These are phyloP conservation scores for Myxozyma geophila DNA, from an alignment of 805 yeast species.

Conservation along the genomic window DNA sequence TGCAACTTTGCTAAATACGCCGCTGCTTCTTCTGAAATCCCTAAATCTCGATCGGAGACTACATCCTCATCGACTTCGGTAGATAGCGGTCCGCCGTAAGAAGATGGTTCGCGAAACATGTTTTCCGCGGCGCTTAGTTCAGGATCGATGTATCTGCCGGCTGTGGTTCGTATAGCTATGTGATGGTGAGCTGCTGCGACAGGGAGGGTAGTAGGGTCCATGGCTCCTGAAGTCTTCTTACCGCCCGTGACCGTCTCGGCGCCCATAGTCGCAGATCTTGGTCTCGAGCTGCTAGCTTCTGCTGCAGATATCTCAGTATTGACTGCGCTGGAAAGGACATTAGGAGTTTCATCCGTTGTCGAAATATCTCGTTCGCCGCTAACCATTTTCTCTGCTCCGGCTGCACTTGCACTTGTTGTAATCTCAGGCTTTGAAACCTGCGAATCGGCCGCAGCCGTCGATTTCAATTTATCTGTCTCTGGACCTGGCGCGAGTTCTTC, in stretches of 20 bases:
- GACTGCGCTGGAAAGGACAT: neutral
- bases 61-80: constrained; percentile 1
- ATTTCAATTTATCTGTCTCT: too few species aligned
- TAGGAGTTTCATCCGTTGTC: neutral
- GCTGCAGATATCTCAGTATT: too few species aligned
- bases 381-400: too few species aligned
- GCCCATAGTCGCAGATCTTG: too few species aligned
- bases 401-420: too few species aligned
- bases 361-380: neutral
- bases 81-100: constrained; percentile 7
- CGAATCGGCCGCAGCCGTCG: too few species aligned
- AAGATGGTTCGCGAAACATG: constrained; percentile 3
- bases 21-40: neutral
- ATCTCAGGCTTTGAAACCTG: too few species aligned
- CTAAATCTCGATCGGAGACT: constrained; percentile 1
- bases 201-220: neutral
- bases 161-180: constrained; percentile 10
- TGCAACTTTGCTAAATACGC: neutral
- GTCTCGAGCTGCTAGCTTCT: too few species aligned
- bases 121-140: neutral
- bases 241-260: neutral
- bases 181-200: neutral
- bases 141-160: constrained; percentile 12
- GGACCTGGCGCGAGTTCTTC: too few species aligned
- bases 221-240: neutral